phyloP scores from a whole-genome alignment of 2,329 filamentous ascomycete genomes.

The Fonsecaea nubica region DNA sequence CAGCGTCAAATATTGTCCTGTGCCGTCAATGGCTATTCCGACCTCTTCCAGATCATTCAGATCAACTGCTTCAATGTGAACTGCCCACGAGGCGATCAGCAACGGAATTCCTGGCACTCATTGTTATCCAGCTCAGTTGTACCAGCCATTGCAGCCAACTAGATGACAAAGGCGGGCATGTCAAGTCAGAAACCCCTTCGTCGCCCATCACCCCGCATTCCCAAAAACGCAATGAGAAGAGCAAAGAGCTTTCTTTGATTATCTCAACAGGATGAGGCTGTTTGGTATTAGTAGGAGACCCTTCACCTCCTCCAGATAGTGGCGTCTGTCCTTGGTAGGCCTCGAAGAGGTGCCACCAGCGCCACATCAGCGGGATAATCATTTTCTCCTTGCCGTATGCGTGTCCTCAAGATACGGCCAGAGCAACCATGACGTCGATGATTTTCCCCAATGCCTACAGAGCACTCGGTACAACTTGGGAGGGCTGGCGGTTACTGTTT shows the following conservation, averaged over 20 bases:
- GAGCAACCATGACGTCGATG: neutral
- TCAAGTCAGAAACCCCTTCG: neutral
- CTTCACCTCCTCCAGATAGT: neutral
- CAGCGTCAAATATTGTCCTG: neutral
- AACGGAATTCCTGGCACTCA: neutral
- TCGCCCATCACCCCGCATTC: neutral
- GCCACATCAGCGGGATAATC: neutral
- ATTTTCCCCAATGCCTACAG: neutral
- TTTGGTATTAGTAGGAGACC: too few species aligned
- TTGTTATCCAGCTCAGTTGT: neutral
- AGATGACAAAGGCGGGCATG: neutral
- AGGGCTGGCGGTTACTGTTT: neutral
- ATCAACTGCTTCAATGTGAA: neutral
- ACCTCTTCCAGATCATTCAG: neutral
- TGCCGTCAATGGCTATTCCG: neutral
- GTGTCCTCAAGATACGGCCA: neutral
- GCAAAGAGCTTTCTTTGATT: neutral
- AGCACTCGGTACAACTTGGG: neutral
- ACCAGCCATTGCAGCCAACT: neutral
- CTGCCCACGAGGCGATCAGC: neutral
- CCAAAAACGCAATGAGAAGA: neutral
- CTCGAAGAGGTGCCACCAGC: neutral
- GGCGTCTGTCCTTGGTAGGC: neutral
- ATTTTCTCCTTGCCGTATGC: neutral
- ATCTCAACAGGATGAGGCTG: neutral